Evolutionary conservation across 257 asterid genomes (phyloP), one percentile per base, ranked within the genome.

Genomic region (Solanum rostratum): DNA sequence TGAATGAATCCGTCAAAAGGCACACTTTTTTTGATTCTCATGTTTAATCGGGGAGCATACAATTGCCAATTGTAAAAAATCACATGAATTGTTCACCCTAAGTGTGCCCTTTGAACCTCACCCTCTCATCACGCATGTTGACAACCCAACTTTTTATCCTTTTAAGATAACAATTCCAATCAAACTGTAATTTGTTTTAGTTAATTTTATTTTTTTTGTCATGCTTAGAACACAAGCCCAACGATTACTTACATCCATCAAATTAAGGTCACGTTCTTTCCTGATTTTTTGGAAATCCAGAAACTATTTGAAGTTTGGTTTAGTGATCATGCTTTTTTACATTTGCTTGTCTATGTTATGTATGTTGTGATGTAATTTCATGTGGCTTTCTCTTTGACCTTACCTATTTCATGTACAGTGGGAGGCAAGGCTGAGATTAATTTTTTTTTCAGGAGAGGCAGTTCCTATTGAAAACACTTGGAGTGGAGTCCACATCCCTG

Each of bases 391-490:
- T 76, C 27, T 15, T 76, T 76, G 63, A 50, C 82, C 2, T 24
- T 49, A 76, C 0, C 27, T 76, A 27, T 49, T 50, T 78, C 59
- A 27, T 16, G 46, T 52, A 18, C 30, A 52, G 65, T 50, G 82
- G 16, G 82, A 78, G 41, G 65, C 49, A 78, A 10, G 82, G 18
- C 29, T 50, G 62, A 43, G 63, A 16, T 43, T 66, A 24, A 41
- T 33, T 73, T 85, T 87, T 78, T 74, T 90, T 84, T 92, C 99
- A 97, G 99, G 99, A 97, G 91, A 95, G 94, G 84, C 96, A 94
- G 86, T 97, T 95, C 93, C 88, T 97, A 68, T 85, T 92, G 92
- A 97, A 90, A 90, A 93, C 99, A 84, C 94, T 97, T 76, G 99
- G 99, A 91, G 90, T 94, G 94, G 98, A 95, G 50, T 88, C 97